phyloP scores from a whole-genome alignment of 352 stramenopile genomes.

The Phytophthora pseudosyringae region DNA sequence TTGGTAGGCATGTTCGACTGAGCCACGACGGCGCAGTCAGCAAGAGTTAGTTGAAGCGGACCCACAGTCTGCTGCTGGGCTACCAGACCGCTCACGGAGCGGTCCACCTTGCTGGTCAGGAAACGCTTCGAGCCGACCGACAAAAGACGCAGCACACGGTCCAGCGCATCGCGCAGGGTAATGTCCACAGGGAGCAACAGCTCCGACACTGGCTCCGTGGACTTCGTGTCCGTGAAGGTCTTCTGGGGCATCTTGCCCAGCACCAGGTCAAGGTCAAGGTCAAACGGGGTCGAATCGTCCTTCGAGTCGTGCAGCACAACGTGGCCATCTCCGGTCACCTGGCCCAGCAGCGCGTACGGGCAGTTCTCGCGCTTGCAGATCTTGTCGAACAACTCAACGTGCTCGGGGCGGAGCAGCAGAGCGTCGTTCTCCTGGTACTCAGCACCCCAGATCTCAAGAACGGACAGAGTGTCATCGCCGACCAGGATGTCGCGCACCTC shows the following conservation, averaged over 20 bases:
- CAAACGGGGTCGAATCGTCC: conserved; percentile 95
- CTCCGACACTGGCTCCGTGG: conserved; percentile 52
- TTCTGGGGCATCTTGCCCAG: conserved; percentile 99
- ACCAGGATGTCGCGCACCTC: conserved; percentile 97
- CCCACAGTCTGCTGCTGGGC: conserved; percentile 99
- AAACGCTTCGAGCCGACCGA: conserved; percentile 98
- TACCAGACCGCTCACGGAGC: conserved; percentile 97
- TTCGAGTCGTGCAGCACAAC: conserved; percentile 97
- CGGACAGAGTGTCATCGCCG: conserved; percentile 98
- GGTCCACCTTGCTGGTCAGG: conserved; percentile 97
- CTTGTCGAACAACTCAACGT: conserved; percentile 92
- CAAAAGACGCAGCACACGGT: conserved; percentile 95
- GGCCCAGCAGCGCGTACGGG: conserved; percentile 94
- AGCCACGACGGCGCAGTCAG: conserved; percentile 97
- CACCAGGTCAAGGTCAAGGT: conserved; percentile 98
- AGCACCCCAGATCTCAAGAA: conserved; percentile 99
- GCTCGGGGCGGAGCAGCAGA: conserved; percentile 92
- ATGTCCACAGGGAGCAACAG: conserved; percentile 89
- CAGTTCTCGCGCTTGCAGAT: conserved; percentile 98
- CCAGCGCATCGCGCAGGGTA: conserved; percentile 90
- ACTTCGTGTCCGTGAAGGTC: conserved; percentile 94
- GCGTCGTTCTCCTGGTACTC: conserved; percentile 99
- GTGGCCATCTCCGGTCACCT: conserved; percentile 95
- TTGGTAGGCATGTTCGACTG: conserved; percentile 94
- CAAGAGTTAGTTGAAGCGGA: conserved; percentile 96